Evolutionary conservation across 2,329 filamentous ascomycete species (phyloP).

Genomic region (Stagonosporopsis rhizophila): DNA sequence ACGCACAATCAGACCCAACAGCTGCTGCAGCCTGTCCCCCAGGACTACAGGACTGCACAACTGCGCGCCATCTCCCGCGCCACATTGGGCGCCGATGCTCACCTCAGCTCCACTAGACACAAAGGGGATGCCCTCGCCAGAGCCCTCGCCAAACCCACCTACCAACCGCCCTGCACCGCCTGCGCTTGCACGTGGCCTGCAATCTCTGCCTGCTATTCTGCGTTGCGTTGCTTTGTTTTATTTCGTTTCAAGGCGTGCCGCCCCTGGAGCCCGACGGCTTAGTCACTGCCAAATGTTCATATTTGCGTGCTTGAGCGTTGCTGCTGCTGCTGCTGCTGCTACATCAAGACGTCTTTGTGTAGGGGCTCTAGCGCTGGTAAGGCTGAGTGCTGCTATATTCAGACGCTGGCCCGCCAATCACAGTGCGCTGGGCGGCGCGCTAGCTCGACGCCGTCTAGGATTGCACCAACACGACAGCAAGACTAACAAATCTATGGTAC

Average conservation of each 20-base stretch:
- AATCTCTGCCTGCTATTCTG: background rate
- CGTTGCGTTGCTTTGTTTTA: too few relatives aligned
- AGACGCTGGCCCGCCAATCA: background rate
- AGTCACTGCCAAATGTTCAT: too few relatives aligned
- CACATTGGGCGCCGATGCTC: constrained; percentile 10
- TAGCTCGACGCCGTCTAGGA: too few relatives aligned
- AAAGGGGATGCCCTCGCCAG: constrained; percentile 12
- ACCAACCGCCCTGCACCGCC: background rate
- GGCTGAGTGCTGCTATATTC: constrained; percentile 10
- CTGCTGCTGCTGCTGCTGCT: too few relatives aligned
- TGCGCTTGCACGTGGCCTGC: background rate
- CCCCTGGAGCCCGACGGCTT: background rate
- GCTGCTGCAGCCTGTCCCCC: too few relatives aligned
- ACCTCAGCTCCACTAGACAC: constrained; percentile 15
- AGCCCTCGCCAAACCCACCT: background rate
- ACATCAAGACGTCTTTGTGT: too few relatives aligned
- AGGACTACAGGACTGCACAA: too few relatives aligned
- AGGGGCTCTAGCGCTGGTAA: background rate
- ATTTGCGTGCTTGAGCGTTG: too few relatives aligned
- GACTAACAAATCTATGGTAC: too few relatives aligned
- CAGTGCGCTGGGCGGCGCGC: background rate
- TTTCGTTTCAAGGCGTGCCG: background rate
- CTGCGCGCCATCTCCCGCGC: background rate
- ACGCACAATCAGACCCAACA: too few relatives aligned
- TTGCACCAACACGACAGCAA: too few relatives aligned